Evolutionary conservation across 331 rosid species (phyloP).

Genomic region (Arachis monticola): DNA sequence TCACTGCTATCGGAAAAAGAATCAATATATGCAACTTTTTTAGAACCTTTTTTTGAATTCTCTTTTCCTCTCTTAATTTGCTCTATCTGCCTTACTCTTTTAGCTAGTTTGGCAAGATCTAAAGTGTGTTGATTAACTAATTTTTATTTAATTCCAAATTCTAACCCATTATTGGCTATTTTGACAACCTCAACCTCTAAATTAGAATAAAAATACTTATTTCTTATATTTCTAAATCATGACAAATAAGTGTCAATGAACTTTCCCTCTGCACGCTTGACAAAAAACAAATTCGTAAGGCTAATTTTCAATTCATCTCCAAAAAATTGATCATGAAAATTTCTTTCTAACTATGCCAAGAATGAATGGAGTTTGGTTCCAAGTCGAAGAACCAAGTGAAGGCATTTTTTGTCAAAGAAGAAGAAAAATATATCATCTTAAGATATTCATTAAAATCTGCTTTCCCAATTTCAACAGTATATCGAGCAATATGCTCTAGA

Average conservation of each 20-base stretch:
- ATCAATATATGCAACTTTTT: too few species aligned
- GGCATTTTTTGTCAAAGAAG: background rate
- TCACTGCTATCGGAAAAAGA: too few species aligned
- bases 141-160: constrained; percentile 38
- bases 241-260: background rate
- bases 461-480: background rate
- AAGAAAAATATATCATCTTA: background rate
- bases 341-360: background rate
- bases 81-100: background rate
- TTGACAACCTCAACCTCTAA: constrained; percentile 46
- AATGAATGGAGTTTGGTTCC: too few species aligned
- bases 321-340: background rate
- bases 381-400: background rate
- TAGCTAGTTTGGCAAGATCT: constrained; percentile 29
- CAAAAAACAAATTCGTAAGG: background rate
- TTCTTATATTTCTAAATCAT: constrained; percentile 1
- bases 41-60: too few species aligned
- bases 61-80: background rate
- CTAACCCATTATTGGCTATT: constrained; percentile 44
- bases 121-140: constrained; percentile 38
- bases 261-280: too few species aligned
- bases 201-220: background rate
- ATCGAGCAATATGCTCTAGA: background rate
- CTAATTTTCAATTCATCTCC: background rate
- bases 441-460: background rate